Evolutionary conservation across 2,329 filamentous ascomycete species (phyloP), one percentile per base, ranked within the genome.

Genomic region (Claviceps spartinae): DNA sequence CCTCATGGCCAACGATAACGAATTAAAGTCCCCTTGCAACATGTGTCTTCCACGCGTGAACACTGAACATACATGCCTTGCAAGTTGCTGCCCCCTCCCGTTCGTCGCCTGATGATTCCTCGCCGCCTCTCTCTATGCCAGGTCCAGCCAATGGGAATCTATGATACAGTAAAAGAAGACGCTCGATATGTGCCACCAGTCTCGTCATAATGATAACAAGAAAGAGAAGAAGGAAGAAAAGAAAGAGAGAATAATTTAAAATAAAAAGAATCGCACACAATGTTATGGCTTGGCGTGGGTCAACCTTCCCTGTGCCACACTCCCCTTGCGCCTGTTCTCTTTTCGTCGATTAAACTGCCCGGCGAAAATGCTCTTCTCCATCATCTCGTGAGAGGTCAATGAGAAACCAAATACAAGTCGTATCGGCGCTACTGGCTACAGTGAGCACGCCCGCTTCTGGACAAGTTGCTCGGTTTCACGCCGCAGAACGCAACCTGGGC

Each of bases 401-500:
- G 18, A 54, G 50, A 14, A 38, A 48, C 42, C 69, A 62, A 73
- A 51, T 73, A 72, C 66, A 75, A 76, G 55, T 77, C 74, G 55
- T 11, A 34, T 76, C 71, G 49, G 59, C 62, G 26, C 65, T 65
- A 49, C 57, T 53, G 36, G 58, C 52, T 47, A 52, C 56, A 26
- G 62, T 63, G 51, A 72, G 57, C 58, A 64, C 63, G 52, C 69
- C 71, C 11, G 75, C 64, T n/a, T 63, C 57, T 73, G 69, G 24
- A 67, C 66, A 54, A 88, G 70, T 63, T 86, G 87, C 72, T 91
- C 93, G 49, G 85, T 86, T 67, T 89, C 85, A 54, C 85, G 77
- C 5, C 85, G 67, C 88, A 85, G 67, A 94, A 94, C n/a, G 87
- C 87, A 58, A 93, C 82, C 2, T 87, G 87, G 11, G 87, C 87